These are phyloP conservation scores for Spiraea crenata DNA, from an alignment of 331 rosid species.

Conservation along the genomic window DNA sequence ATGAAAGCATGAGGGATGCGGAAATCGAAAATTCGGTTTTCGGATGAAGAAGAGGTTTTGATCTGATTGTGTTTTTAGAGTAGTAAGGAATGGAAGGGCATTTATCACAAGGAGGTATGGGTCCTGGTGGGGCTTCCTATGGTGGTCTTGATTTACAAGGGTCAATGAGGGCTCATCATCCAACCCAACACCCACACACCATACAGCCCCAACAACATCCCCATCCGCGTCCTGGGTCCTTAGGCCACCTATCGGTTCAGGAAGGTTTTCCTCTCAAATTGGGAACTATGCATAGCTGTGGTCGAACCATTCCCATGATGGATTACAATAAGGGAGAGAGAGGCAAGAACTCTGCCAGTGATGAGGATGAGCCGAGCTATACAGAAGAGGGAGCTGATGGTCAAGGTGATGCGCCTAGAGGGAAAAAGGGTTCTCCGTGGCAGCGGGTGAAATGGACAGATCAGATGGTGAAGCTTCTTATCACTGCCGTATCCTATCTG, in stretches of 20 bases:
- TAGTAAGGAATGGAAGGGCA: slow-evolving; percentile 71
- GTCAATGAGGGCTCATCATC: slow-evolving; percentile 48
- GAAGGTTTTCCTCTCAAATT: slow-evolving; percentile 61
- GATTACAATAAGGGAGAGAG: slow-evolving; percentile 68
- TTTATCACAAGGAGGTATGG: slow-evolving; percentile 67
- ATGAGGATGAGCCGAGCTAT: slow-evolving; percentile 74
- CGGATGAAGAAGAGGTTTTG: slow-evolving; percentile 26
- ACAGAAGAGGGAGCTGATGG: slow-evolving; percentile 62
- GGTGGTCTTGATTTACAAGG: slow-evolving; percentile 77
- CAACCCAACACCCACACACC: slow-evolving; percentile 45
- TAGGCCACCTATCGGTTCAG: slow-evolving; percentile 46
- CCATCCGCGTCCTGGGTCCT: slow-evolving; percentile 52
- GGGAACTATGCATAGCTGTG: slow-evolving; percentile 55
- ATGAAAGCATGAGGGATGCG: slow-evolving; percentile 2
- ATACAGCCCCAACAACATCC: slow-evolving; percentile 53
- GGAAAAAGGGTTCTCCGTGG: slow-evolving; percentile 74
- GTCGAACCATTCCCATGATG: slow-evolving; percentile 46
- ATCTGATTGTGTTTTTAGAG: slow-evolving; percentile 26
- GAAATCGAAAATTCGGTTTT: slow-evolving; percentile 11
- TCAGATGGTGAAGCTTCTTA: slow-evolving; percentile 89
- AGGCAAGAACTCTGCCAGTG: slow-evolving; percentile 65
- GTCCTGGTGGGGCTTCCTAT: slow-evolving; percentile 58
- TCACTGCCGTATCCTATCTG: slow-evolving; percentile 81
- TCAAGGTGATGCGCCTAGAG: slow-evolving; percentile 46
- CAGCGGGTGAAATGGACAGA: slow-evolving; percentile 95